Base-by-base conservation (phyloP, 1,139 yeast genomes). In the Geotrichum klebahnii region DNA sequence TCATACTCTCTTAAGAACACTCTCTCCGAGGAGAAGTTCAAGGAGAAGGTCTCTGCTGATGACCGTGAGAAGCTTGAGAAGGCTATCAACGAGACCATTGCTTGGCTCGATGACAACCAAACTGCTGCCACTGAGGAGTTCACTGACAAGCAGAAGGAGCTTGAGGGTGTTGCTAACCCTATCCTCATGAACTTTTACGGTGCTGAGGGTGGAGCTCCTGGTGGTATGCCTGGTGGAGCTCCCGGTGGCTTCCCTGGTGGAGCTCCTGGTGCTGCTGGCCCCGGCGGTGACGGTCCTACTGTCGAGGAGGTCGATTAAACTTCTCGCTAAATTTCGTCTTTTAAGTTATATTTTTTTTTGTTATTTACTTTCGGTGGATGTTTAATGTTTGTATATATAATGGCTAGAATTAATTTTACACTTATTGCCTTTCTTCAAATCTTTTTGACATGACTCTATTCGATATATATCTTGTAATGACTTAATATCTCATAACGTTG, bases 161-260 rank as follows among this genome's bases (percentile, higher is more conserved):
- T 87, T 70, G 95, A 87, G 79, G 85, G 81, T 62, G 79, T 82
- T 74, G 90, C 95, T 64, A 87, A 87, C 86, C 96, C 96, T 72
- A 83, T 87, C 78, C 82, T 87, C 85, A 76, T 88, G 70, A 85
- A 86, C 80, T 85, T 89, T 77, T 87, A 87, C 84, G 71, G 70
- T 53, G 70, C 67, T 56, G 75, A 63, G 52, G 73, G 70, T 54
- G 83, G 81, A 63, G 70, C 70, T 50, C 79, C 82, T 61, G 82
- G 80, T 64, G 81, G 75, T 56, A 74, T 71, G 65, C 84, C 76
- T 60, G 85, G 82, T 69, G 84, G 78, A 66, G 71, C 73, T 73
- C 83, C 83, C n/a, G n/a, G n/a, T n/a, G n/a, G n/a, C n/a, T n/a
- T n/a, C n/a, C n/a, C n/a, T 66, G 52, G 52, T 39, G 51, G 64